Percentiles rank a stretch among this genome's conserved stretches.
Conservation (phyloP, 2,329 filamentous ascomycete genomes). For the Pseudovirgaria hyperparasitica region DNA sequence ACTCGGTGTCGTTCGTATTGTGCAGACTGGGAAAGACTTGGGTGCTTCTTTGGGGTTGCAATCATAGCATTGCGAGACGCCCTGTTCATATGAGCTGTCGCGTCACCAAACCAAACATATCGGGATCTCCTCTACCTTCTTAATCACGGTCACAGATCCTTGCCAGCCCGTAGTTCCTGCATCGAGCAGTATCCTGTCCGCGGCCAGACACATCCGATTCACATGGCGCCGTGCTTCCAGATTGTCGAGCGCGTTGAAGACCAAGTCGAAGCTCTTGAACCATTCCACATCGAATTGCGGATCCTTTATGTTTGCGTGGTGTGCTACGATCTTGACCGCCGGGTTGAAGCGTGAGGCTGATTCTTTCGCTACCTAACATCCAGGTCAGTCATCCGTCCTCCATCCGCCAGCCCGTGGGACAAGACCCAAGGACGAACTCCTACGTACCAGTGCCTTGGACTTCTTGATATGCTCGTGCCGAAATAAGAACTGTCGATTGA, state of each 20-base stretch:
- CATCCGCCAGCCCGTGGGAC: background rate
- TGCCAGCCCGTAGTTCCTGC: slow-evolving; percentile 97
- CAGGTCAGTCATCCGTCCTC: slow-evolving; percentile 10
- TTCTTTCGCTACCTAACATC: slow-evolving; percentile 69
- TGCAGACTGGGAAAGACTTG: slow-evolving; percentile 92
- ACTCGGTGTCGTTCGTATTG: slow-evolving; percentile 88
- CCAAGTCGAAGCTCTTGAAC: slow-evolving; percentile 71
- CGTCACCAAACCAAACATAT: background rate
- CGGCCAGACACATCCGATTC: slow-evolving; percentile 92
- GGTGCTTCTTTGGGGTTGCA: slow-evolving; percentile 82
- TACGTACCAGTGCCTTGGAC: slow-evolving; percentile 73
- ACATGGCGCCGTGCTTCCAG: slow-evolving; percentile 87
- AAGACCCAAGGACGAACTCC: background rate
- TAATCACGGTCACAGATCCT: slow-evolving; percentile 93
- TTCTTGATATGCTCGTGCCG: slow-evolving; percentile 96
- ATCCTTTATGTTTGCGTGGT: slow-evolving; percentile 95
- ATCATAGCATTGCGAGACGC: slow-evolving; percentile 89
- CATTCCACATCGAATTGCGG: slow-evolving; percentile 72
- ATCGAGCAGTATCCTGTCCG: slow-evolving; percentile 81
- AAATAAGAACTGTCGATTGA: slow-evolving; percentile 96
- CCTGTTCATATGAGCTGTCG: slow-evolving; percentile 28
- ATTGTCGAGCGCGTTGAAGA: slow-evolving; percentile 97
- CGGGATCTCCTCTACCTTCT: slow-evolving; percentile 45
- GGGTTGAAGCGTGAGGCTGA: slow-evolving; percentile 86
- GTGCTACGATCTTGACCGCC: slow-evolving; percentile 69